A percentile compares a stretch with the other conserved stretches of the same genome.
Conservation (phyloP, 2,329 filamentous ascomycete genomes). For the Neofusicoccum sp. region DNA sequence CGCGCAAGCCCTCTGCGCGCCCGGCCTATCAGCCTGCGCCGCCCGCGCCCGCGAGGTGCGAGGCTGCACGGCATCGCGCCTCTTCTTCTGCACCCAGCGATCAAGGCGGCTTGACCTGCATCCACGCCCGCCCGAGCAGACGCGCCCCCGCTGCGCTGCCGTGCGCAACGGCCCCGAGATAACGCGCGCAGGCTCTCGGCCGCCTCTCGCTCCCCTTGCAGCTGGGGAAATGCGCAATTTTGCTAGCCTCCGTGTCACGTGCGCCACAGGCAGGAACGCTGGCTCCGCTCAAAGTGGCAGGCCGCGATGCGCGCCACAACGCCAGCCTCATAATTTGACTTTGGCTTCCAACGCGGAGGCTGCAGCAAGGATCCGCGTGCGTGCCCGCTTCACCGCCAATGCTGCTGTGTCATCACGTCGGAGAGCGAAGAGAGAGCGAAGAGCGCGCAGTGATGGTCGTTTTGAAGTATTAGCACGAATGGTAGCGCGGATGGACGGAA, state of each 20-base stretch:
- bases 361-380: neutral
- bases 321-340: constrained; percentile 14
- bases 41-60: neutral
- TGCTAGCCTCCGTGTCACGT: constrained; percentile 5
- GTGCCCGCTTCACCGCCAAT: constrained; percentile 1
- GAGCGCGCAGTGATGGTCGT: neutral
- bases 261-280: neutral
- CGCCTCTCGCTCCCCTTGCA: constrained; percentile 1
- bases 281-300: neutral
- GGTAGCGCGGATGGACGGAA: neutral
- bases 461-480: constrained; percentile 17
- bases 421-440: neutral
- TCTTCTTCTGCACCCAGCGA: constrained; percentile 8
- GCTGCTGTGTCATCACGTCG: neutral
- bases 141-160: neutral
- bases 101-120: neutral
- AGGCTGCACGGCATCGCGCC: constrained; percentile 3
- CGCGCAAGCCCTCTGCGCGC: neutral
- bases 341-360: neutral
- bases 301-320: constrained; percentile 9
- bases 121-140: neutral
- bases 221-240: constrained; percentile 13
- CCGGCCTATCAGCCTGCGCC: constrained; percentile 2
- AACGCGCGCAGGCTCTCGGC: constrained; percentile 4
- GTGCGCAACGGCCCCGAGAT: constrained; percentile 3